A percentile compares a stretch with the other conserved stretches of the same genome.
Conservation (phyloP, 108 stramenopile species). For the Fragilariopsis cylindrus region DNA sequence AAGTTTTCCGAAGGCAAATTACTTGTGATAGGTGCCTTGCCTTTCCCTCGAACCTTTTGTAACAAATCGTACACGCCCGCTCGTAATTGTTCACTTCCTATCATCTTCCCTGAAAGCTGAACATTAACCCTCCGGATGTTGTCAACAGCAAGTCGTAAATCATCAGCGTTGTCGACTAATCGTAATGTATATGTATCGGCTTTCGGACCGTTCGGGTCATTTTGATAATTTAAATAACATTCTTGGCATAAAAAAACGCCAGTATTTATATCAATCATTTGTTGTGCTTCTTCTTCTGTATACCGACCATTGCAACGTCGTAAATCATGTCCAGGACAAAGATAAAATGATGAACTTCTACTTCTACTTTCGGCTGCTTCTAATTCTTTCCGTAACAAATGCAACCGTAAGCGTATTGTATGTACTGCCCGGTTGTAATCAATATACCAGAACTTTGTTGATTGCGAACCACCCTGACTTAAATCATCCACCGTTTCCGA, state of each 20-base stretch:
- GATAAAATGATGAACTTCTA: conserved; percentile 69
- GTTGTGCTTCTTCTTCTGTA: conserved; percentile 82
- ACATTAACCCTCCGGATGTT: conserved; percentile 77
- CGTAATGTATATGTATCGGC: conserved; percentile 66
- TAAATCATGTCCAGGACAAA: conserved; percentile 78
- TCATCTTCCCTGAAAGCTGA: conserved; percentile 76
- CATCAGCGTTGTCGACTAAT: conserved; percentile 79
- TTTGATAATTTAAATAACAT: conserved; percentile 59
- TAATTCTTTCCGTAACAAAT: conserved; percentile 72
- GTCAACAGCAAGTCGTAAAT: conserved; percentile 72
- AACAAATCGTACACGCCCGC: conserved; percentile 81
- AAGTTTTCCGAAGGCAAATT: conserved; percentile 89
- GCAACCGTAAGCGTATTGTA: conserved; percentile 79
- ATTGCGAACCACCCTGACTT: conserved; percentile 77
- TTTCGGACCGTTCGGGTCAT: conserved; percentile 66
- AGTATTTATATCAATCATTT: conserved; percentile 70
- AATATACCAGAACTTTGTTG: conserved; percentile 86
- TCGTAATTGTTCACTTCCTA: conserved; percentile 63
- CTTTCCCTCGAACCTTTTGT: conserved; percentile 79
- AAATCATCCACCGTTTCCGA: conserved; percentile 91
- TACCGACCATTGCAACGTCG: conserved; percentile 86
- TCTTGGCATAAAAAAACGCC: conserved; percentile 85
- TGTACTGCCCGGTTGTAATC: conserved; percentile 85
- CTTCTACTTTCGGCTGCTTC: conserved; percentile 71
- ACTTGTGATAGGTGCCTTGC: conserved; percentile 70